Evolutionary conservation across 2,329 filamentous ascomycete genomes (phyloP), one percentile per base, ranked within the genome.

Genomic region (Coniochaeta sp.): DNA sequence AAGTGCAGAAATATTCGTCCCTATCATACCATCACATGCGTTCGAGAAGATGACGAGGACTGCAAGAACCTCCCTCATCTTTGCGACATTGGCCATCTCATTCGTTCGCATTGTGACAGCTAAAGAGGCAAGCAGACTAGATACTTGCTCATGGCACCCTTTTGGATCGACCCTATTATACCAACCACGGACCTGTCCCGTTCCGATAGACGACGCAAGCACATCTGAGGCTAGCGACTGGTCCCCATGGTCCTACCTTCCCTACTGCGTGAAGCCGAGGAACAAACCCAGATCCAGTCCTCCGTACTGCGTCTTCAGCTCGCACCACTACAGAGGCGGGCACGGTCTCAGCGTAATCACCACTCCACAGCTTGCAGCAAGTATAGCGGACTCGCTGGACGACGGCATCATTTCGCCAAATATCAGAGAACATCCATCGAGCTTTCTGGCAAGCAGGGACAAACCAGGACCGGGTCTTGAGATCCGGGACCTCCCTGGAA

Each of bases 311-410:
- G 64, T 70, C 34, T 70, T 64, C 60, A 70, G 65, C 12, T 47
- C 62, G 6, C 16, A 34, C 2, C 54, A 62, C 10, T 69, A 69
- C 59, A 64, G 66, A 12, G 64, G 60, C 32, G 59, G 58, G 30
- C 62, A 65, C 24, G 67, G 68, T 10, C 47, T 70, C 16, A 66
- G 64, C 38, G n/a, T 70, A 30, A 64, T 70, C 54, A 66, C 66
- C 19, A 66, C 64, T 1, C 66, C 63, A 3, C 61, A 67, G 26
- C 60, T 65, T 32, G 69, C 66, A 1, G 64, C 64, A 30, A 63
- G 61, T 47, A 12, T 69, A 1, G 63, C 60, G 7, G 58, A 58
- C 6, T 12, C 54, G 1, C 61, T 70, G 16, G 68, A 69, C 58
- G 68, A 70, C 47, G 62, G 62, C 1, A 26, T 55, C 8, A 62